Evolutionary conservation across 345 rosid genomes (phyloP).

Genomic region (Murraya paniculata): DNA sequence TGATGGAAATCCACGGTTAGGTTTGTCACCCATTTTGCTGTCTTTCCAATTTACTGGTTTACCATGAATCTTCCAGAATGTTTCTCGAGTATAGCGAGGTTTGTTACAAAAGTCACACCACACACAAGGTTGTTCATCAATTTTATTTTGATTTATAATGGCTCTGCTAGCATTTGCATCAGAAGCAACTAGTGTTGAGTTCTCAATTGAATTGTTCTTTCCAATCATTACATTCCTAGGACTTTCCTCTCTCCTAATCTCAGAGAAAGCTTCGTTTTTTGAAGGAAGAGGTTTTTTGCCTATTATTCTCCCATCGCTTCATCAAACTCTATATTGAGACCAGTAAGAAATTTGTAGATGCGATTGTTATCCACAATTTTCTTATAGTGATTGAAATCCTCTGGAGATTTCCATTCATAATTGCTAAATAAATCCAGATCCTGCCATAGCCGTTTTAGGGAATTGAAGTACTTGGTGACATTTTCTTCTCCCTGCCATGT

Average conservation of each 20-base stretch:
- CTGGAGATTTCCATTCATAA: not conserved
- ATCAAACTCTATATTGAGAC: not conserved
- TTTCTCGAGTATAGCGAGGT: too few species aligned
- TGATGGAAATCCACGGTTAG: too few species aligned
- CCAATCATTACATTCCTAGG: not conserved
- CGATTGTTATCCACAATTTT: not conserved
- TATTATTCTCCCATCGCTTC: not conserved
- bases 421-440: not conserved
- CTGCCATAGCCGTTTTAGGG: not conserved
- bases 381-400: too few species aligned
- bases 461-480: not conserved
- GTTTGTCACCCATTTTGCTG: too few species aligned
- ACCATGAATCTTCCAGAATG: too few species aligned
- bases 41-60: too few species aligned
- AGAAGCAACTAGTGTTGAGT: not conserved
- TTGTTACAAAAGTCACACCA: too few species aligned
- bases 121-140: too few species aligned
- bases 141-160: too few species aligned
- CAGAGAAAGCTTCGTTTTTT: not conserved
- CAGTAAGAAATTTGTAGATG: not conserved
- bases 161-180: not conserved
- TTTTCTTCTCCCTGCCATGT: not conserved
- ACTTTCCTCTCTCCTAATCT: not conserved
- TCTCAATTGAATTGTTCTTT: not conserved
- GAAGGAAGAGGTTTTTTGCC: not conserved